Conservation (phyloP, 352 stramenopile genomes). For the Thraustotheca clavata region DNA sequence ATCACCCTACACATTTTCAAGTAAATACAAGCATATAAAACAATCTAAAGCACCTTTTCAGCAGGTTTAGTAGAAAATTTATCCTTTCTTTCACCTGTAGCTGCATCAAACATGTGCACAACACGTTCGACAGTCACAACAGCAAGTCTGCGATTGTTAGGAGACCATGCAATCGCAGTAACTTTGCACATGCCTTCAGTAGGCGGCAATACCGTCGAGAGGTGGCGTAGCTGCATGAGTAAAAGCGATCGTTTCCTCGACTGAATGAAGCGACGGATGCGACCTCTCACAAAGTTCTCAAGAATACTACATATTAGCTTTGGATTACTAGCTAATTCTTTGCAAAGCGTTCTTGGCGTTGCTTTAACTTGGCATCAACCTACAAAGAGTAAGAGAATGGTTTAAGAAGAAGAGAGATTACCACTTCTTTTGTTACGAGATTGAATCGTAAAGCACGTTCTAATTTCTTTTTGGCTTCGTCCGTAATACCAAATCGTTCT, state of each 20-base stretch:
- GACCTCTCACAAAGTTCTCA: constrained; percentile 14
- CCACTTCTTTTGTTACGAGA: constrained; percentile 68
- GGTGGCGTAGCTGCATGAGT: constrained; percentile 87
- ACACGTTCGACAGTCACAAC: constrained; percentile 90
- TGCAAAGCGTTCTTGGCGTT: constrained; percentile 16
- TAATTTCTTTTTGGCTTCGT: constrained; percentile 65
- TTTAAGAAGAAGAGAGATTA: constrained; percentile 26
- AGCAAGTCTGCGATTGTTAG: constrained; percentile 89
- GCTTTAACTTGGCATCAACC: constrained; percentile 16
- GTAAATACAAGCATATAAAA: too few relatives aligned
- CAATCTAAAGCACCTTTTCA: constrained; percentile 68
- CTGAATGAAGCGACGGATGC: not conserved
- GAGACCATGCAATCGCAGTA: constrained; percentile 87
- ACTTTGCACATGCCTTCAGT: constrained; percentile 89
- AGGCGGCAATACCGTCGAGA: constrained; percentile 87
- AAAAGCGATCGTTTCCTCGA: not conserved
- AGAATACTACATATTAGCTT: not conserved
- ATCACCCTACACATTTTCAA: constrained; percentile 40
- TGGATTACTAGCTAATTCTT: not conserved
- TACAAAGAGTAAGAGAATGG: not conserved
- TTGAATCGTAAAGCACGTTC: constrained; percentile 79
- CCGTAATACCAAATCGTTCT: constrained; percentile 77
- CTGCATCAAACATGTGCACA: constrained; percentile 89
- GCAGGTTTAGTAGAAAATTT: constrained; percentile 95
- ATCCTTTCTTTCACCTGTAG: constrained; percentile 88